These are phyloP conservation scores for Lupinus albus DNA, from an alignment of 306 rosid species.

Conservation along the genomic window DNA sequence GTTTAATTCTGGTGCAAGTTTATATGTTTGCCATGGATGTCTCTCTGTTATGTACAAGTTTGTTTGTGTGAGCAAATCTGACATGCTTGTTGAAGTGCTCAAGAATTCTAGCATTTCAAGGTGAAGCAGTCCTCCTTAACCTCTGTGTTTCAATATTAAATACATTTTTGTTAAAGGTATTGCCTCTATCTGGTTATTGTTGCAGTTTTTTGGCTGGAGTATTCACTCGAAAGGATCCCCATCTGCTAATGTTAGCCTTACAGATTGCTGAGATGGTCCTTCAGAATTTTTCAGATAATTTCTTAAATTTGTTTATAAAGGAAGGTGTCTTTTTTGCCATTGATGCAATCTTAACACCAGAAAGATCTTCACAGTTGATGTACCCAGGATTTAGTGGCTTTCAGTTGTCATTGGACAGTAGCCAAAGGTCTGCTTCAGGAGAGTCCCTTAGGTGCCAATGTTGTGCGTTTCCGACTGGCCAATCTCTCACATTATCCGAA, in stretches of 20 bases:
- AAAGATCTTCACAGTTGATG: conserved; percentile 59
- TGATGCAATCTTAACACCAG: conserved; percentile 70
- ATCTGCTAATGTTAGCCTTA: conserved; percentile 76
- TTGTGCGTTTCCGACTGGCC: conserved; percentile 68
- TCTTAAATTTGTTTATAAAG: conserved; percentile 76
- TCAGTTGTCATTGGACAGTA: conserved; percentile 53
- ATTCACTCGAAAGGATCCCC: conserved; percentile 90
- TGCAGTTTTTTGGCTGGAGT: conserved; percentile 93
- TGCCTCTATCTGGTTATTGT: conserved; percentile 41
- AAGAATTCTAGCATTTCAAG: conserved; percentile 78
- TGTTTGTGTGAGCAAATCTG: conserved; percentile 71
- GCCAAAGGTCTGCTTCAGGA: conserved; percentile 62
- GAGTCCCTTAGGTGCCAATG: conserved; percentile 75
- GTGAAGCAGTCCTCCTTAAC: conserved; percentile 52
- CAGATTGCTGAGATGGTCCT: conserved; percentile 80
- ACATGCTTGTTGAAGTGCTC: conserved; percentile 73
- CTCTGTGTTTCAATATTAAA: conserved; percentile 28
- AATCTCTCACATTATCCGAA: conserved; percentile 54
- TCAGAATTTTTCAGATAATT: conserved; percentile 66
- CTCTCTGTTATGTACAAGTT: conserved; percentile 77
- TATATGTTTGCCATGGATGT: conserved; percentile 84
- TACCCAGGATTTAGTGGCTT: conserved; percentile 61
- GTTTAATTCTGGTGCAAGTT: conserved; percentile 90
- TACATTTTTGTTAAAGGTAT: conserved; percentile 42
- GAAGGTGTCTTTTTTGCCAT: conserved; percentile 95